Evolutionary conservation across 116 monocot species (phyloP), one percentile per base, ranked within the genome.

Genomic region (Phalaenopsis hybrid): DNA sequence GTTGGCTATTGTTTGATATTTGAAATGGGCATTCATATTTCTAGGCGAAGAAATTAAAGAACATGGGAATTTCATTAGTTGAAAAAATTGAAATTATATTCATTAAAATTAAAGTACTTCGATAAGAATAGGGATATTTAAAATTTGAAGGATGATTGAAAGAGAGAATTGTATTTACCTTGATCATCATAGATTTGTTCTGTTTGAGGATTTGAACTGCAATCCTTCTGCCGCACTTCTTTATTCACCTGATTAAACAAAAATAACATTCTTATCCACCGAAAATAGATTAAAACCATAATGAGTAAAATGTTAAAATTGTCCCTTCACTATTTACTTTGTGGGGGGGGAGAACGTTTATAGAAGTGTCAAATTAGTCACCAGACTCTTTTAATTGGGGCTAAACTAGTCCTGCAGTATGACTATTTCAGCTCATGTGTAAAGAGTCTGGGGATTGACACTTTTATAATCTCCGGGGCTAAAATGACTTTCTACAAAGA

Each of bases 121-220:
- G 67, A 67, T 25, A 28, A 21, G 9, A 65, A 67, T 8, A 25
- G 28, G 28, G 28, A 25, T 25, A 1, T 25, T 67, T 21, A 67
- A 67, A 67, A 67, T 2, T 67, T 25, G 23, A 21, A 55, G 55
- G 55, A 55, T 15, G 55, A 55, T 55, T 28, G 8, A 21, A 67
- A 67, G 67, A 67, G 65, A 65, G 67, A 67, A 79, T 81, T 76
- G 69, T 74, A 23, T 9, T 63, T 86, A 91, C 91, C 91, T 87
- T 85, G 77, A 85, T 34, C 48, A 12, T 82, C 80, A 28, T 44
- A 79, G 57, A 82, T 46, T 46, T 83, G 81, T 48, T n/a, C 80
- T 50, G 74, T 73, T 49, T 79, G 81, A 76, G 84, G 76, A 82
- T 78, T 75, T 79, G 75, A 45, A 78, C 25, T 79, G 78, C 46